A percentile compares a stretch with the other conserved stretches of the same genome.
Evolutionary conservation across 208 protist species (phyloP).

Genomic region (Acanthamoeba castellanii): DNA sequence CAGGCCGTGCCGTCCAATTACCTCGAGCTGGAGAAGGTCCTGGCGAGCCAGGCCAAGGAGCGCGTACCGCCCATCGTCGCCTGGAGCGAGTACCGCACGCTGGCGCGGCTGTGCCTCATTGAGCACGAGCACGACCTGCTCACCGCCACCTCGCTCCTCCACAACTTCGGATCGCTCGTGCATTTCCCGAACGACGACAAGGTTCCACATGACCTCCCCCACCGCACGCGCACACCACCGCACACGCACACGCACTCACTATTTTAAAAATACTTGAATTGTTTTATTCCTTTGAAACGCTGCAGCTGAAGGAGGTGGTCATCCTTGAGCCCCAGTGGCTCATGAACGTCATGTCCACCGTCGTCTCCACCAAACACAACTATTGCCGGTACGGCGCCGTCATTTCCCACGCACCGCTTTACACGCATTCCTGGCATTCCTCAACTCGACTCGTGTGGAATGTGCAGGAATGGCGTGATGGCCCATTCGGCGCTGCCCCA

Average conservation of each 20-base stretch:
- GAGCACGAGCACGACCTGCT: conserved; percentile 62
- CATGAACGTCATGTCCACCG: conserved; percentile 67
- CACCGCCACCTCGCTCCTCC: conserved; percentile 43
- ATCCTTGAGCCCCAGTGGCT: conserved; percentile 68
- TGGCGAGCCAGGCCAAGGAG: conserved; percentile 34
- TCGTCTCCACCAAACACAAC: conserved; percentile 73
- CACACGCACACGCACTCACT: background rate
- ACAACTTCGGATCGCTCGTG: conserved; percentile 67
- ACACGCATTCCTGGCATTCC: background rate
- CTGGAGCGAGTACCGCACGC: conserved; percentile 67
- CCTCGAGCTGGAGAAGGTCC: conserved; percentile 45
- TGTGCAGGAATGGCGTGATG: conserved; percentile 59
- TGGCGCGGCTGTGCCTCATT: conserved; percentile 56
- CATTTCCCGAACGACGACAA: conserved; percentile 73
- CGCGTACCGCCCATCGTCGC: conserved; percentile 28
- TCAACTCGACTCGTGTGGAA: background rate
- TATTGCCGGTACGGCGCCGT: background rate
- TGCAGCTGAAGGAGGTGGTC: conserved; percentile 53
- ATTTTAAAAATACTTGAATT: too few species aligned
- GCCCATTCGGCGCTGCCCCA: conserved; percentile 8
- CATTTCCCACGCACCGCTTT: background rate
- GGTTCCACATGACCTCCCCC: background rate
- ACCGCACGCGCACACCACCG: background rate
- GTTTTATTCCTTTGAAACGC: background rate
- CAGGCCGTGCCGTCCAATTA: conserved; percentile 44